These are phyloP conservation scores for Plasmodium cynomolgi DNA, from an alignment of 169 alveolate species.

Conservation along the genomic window DNA sequence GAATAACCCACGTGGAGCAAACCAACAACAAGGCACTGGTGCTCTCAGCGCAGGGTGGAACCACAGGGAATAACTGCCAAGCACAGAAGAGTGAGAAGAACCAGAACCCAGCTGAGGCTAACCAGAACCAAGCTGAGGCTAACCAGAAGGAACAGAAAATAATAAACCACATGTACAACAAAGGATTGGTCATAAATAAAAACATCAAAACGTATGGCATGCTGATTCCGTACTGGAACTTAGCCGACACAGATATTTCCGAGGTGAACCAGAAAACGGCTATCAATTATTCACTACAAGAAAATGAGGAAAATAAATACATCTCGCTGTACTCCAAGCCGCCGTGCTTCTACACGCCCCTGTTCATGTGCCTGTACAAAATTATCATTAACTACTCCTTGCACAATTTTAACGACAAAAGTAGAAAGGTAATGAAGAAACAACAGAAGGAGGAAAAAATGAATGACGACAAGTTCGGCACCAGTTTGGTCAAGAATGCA, in stretches of 20 bases:
- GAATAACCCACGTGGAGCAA: not conserved
- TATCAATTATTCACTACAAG: conserved; percentile 21
- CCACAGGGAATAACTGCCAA: not conserved
- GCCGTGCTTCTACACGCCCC: conserved; percentile 72
- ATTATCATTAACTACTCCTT: conserved; percentile 60
- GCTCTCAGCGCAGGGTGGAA: not conserved
- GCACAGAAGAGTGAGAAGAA: not conserved
- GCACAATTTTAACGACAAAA: conserved; percentile 69
- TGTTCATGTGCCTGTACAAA: conserved; percentile 72
- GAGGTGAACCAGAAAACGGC: conserved; percentile 26
- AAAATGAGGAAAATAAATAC: conserved; percentile 59
- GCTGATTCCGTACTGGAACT: conserved; percentile 74
- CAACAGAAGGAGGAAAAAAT: conserved; percentile 43
- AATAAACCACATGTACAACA: conserved; percentile 52
- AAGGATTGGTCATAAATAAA: conserved; percentile 68
- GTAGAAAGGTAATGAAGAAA: conserved; percentile 45
- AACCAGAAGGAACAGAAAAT: not conserved
- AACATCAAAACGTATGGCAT: conserved; percentile 10
- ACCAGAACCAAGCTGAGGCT: too few relatives aligned
- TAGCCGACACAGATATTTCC: conserved; percentile 47
- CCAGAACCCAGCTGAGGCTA: too few relatives aligned
- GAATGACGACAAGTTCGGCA: conserved; percentile 28
- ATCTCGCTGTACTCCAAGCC: conserved; percentile 70
- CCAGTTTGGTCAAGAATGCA: not conserved
- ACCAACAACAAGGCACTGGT: not conserved